Evolutionary conservation across 2,329 filamentous ascomycete genomes (phyloP), one percentile per base, ranked within the genome.

Genomic region (Phialocephala sp.): DNA sequence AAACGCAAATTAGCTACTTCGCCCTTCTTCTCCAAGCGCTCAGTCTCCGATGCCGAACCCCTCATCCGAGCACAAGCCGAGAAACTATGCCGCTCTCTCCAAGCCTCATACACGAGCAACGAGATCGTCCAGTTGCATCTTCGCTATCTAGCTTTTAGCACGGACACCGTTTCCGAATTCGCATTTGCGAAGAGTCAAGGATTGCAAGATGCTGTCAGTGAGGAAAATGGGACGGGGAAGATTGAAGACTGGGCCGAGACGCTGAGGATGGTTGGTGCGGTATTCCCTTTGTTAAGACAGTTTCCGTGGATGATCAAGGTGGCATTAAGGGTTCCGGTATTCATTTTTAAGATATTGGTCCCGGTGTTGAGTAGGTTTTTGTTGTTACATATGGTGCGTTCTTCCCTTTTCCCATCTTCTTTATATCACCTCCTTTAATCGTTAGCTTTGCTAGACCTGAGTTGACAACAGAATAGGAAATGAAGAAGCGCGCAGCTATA

Each of bases 1-100:
- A 64, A 66, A 56, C 63, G 68, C 9, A 66, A 69, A 41, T 54
- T 59, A 18, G 65, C 67, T 8, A 64, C 68, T 18, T 68, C 63
- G n/a, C 65, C 65, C 15, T 67, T 69, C 60, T 71, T 72, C 56
- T 69, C 68, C 24, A 68, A 67, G 45, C 58, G 57, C 27, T 63
- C 61, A 2, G 64, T 69, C 27, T 57, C 57, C 2, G 66, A 64
- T 1, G 62, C 66, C 22, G 64, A 69, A 20, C 60, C 64, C 22
- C 27, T 67, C 14, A 63, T 71, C 18, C 62, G 62, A 35, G 62
- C 56, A 11, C 65, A 65, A 52, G 57, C 66, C 45, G 63, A 68
- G 39, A 68, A 60, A 24, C 37, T 65, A 15, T 67, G 62, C 37
- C 54, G 36, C 22, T 50, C 43, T 12, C 41, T 65, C 2, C n/a